Conservation (phyloP, 2,329 filamentous ascomycete species). For the Stemphylium vesicarium region DNA sequence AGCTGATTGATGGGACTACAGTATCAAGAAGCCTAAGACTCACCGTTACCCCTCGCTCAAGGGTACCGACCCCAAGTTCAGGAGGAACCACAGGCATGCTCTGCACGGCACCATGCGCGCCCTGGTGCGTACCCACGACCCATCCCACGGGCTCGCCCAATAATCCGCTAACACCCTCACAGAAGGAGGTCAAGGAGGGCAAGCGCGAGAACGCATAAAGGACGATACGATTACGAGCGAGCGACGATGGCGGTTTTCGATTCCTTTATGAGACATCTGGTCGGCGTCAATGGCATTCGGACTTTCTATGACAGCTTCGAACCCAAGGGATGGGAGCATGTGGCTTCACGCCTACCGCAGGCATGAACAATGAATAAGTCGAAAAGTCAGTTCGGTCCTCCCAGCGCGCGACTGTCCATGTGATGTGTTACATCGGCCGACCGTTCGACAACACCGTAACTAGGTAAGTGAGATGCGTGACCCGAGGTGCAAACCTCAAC, state of each 20-base stretch:
- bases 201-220: constrained; percentile 85
- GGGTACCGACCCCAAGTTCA: constrained; percentile 99
- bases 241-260: constrained; percentile 45
- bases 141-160: neutral
- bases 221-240: constrained; percentile 39
- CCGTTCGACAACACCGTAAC: constrained; percentile 1
- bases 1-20: constrained; percentile 52
- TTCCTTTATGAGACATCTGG: constrained; percentile 50
- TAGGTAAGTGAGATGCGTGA: constrained; percentile 18
- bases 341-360: constrained; percentile 40
- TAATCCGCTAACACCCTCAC: constrained; percentile 44
- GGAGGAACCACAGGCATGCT: constrained; percentile 99
- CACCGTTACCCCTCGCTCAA: constrained; percentile 98
- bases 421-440: constrained; percentile 27
- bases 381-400: constrained; percentile 39
- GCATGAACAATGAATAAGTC: constrained; percentile 48
- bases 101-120: constrained; percentile 98
- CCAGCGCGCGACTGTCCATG: constrained; percentile 25
- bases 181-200: constrained; percentile 98
- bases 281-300: constrained; percentile 52
- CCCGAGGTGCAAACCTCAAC: constrained; percentile 24
- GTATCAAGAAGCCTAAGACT: constrained; percentile 99
- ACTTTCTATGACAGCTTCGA: constrained; percentile 47
- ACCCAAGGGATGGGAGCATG: constrained; percentile 41
- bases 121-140: constrained; percentile 70